Conservation (phyloP, 106 monocot species). For the Cymbidium sinense region DNA sequence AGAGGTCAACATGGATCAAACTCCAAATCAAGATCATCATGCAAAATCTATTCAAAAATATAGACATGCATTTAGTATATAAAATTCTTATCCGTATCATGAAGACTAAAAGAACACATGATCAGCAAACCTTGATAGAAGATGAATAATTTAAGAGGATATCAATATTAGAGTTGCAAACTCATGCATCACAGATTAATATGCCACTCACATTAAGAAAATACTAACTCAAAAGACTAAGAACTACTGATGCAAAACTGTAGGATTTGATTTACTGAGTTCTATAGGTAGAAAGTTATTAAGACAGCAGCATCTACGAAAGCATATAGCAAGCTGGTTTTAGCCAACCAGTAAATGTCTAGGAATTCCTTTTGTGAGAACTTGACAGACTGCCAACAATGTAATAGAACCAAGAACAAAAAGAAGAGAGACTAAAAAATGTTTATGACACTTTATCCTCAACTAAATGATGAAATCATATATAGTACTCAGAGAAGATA, state of each 20-base stretch:
- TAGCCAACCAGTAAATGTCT: background rate
- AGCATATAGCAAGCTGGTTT: background rate
- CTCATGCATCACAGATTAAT: background rate
- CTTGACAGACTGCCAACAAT: too few relatives aligned
- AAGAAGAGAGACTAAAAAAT: too few relatives aligned
- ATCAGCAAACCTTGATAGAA: background rate
- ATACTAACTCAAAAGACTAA: background rate
- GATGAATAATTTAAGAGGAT: background rate
- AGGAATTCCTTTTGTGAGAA: too few relatives aligned
- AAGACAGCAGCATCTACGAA: background rate
- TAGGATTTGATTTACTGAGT: background rate
- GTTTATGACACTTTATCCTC: background rate
- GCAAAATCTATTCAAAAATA: slow-evolving; percentile 24
- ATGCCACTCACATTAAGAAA: background rate
- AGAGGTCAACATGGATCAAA: slow-evolving; percentile 38
- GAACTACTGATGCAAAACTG: background rate
- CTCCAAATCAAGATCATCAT: slow-evolving; percentile 31
- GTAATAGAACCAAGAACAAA: too few relatives aligned
- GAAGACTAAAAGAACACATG: background rate
- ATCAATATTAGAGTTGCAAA: background rate
- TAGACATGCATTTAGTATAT: background rate
- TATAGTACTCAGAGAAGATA: background rate
- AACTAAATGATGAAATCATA: background rate
- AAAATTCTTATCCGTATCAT: background rate
- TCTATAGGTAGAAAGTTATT: background rate